These are phyloP conservation scores for Globisporangium camurandrum DNA, from an alignment of 352 stramenopile species.

Conservation along the genomic window DNA sequence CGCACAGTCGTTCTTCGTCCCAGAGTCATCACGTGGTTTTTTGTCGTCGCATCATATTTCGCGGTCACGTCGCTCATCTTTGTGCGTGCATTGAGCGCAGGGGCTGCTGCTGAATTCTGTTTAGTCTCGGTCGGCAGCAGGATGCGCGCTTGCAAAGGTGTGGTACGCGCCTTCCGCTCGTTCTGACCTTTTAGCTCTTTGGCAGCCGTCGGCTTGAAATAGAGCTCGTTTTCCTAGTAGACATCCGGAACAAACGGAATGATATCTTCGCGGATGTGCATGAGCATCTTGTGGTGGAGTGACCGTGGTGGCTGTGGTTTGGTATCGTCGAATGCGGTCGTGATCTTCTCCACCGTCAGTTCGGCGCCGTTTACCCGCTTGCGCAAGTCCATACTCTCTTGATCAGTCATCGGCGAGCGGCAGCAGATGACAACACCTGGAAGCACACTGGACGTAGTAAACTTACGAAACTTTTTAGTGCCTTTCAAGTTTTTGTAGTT, in stretches of 20 bases:
- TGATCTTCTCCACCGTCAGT: background rate
- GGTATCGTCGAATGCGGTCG: background rate
- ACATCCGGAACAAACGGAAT: background rate
- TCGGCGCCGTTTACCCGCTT: background rate
- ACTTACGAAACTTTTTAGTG: background rate
- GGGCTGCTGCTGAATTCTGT: no score
- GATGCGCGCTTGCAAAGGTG: no score
- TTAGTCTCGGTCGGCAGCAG: no score
- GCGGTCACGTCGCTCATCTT: no score
- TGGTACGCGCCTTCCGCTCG: no score
- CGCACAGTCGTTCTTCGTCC: no score
- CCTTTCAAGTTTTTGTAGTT: constrained; percentile 3
- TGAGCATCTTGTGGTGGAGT: background rate
- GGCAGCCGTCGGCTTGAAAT: no score
- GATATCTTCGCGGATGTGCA: background rate
- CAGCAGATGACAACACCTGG: background rate
- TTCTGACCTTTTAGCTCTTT: no score
- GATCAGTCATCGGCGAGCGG: background rate
- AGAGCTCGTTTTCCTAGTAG: no score
- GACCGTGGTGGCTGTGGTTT: background rate
- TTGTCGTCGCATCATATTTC: no score
- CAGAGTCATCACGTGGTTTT: no score
- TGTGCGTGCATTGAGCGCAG: no score
- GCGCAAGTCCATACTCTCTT: background rate
- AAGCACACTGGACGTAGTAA: background rate